Evolutionary conservation across 345 rosid species (phyloP), one percentile per base, ranked within the genome.

Genomic region (Brassica nigra): DNA sequence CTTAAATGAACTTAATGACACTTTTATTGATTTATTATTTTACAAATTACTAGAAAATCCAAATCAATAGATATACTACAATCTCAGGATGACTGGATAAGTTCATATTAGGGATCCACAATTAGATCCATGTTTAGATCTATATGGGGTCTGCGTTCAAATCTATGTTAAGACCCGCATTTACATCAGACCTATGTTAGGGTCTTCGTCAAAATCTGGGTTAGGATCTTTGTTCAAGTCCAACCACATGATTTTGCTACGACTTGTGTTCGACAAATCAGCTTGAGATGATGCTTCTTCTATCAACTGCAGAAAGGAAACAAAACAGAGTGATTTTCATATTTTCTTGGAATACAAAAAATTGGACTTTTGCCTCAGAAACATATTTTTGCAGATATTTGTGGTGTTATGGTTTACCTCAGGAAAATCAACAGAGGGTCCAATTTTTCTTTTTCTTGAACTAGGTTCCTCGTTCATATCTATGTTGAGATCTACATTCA

Each of bases 151-250:
- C 57, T 10, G 4, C 11, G 8, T 57, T 55, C 0, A 33, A 3
- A 57, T 71, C 8, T 29, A 57, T 33, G 12, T 2, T 52, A 31
- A 16, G 20, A 0, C 9, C 37, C 5, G 1, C 6, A n/a, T 65
- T 74, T 4, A 74, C 1, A n/a, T 75, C 49, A 42, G 49, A 42
- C 49, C 16, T 4, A 52, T 23, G 7, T 5, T 39, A 36, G 49
- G 69, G 1, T 36, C 49, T 16, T 2, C 28, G 1, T 65, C 12
- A 6, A 9, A 9, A 15, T 62, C 44, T 8, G 63, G 23, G 18
- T 14, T 67, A 37, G 73, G 72, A 4, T 3, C 73, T 8, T 8
- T 36, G 66, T 66, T 76, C 66, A 66, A 52, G 4, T 78, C 76
- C 1, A 49, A 23, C 29, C 36, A 34, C 20, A 5, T 0, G n/a